Evolutionary conservation across 139 green algal genomes (phyloP), one percentile per base, ranked within the genome.

Genomic region (Ostreobium quekettii): DNA sequence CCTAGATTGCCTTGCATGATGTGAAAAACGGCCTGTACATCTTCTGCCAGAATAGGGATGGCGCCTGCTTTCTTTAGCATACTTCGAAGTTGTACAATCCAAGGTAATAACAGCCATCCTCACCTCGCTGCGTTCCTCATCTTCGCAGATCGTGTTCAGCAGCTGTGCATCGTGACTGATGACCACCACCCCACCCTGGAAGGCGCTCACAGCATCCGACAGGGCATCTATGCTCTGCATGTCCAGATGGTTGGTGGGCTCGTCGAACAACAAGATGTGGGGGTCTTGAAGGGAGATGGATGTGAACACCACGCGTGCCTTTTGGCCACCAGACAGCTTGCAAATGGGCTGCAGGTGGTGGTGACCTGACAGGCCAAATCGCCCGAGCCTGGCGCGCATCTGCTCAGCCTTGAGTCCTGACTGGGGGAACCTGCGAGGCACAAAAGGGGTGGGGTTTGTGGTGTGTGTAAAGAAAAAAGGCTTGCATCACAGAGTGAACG

Each of bases 201-300:
- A 98, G 74, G 90, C 85, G 37, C 93, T 83, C 5, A 99, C 47
- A 46, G 94, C 94, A 47, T 98, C 91, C 36, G 87, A 87, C 70
- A 97, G 79, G 11, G 95, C 92, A 67, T 99, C 95, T 69, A 99
- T 98, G 66, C 80, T 92, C 76, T 89, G 87, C 94, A 99, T 99
- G 85, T 99, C 95, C 64, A 99, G 71, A 66, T 99, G 90, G 73
- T 99, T 99, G 59, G 95, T 99, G 47, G 93, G 93, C 80, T 87
- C 79, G 48, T 90, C 83, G 70, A 97, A 80, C 76, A 97, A 82
- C 72, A 96, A 82, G 73, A 98, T 99, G 85, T 98, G 93, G 0
- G 93, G 89, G 36, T 87, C 66, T 24, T 64, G 74, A 24, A 99
- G 84, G 4, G 73, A 72, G 68, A 99, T 97, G 38, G 87, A 79